phyloP scores from a whole-genome alignment of 2,329 filamentous ascomycete genomes.

The Trichoderma endophyticum region DNA sequence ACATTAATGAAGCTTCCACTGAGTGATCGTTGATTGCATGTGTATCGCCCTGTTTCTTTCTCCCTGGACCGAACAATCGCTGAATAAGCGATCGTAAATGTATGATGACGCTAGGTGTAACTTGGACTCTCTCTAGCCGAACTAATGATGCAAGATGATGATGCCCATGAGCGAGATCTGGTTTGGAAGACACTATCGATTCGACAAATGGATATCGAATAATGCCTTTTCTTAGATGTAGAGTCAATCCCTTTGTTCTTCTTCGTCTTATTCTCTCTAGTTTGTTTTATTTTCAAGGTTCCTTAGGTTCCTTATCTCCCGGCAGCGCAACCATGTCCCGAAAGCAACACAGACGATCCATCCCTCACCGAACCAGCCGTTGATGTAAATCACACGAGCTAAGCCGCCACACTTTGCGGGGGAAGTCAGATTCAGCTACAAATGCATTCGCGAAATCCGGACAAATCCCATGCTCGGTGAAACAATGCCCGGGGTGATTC shows the following conservation, averaged over 20 bases:
- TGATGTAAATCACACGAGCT: not conserved
- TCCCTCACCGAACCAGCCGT: conserved; percentile 2
- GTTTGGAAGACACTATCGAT: not conserved
- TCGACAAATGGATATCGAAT: not conserved
- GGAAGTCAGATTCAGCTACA: not conserved
- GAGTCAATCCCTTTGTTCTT: not conserved
- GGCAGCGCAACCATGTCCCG: not conserved
- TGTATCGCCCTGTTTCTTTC: not conserved
- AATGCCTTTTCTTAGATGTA: not conserved
- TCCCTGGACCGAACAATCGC: not conserved
- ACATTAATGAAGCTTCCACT: not conserved
- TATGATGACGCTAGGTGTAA: not conserved
- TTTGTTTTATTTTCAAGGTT: not conserved
- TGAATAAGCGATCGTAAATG: conserved; percentile 13
- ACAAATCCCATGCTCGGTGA: not conserved
- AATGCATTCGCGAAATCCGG: not conserved
- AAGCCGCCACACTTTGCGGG: conserved; percentile 3
- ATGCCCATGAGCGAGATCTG: conserved; percentile 10
- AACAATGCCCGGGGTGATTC: not conserved
- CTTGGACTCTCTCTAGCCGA: not conserved
- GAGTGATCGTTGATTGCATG: not conserved
- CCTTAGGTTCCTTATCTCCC: not conserved
- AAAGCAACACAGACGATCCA: not conserved
- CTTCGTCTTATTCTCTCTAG: too few relatives aligned
- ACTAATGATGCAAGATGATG: conserved; percentile 11